Base-by-base conservation (phyloP, 768 basidiomycete genomes). In the Ramaria sp. region DNA sequence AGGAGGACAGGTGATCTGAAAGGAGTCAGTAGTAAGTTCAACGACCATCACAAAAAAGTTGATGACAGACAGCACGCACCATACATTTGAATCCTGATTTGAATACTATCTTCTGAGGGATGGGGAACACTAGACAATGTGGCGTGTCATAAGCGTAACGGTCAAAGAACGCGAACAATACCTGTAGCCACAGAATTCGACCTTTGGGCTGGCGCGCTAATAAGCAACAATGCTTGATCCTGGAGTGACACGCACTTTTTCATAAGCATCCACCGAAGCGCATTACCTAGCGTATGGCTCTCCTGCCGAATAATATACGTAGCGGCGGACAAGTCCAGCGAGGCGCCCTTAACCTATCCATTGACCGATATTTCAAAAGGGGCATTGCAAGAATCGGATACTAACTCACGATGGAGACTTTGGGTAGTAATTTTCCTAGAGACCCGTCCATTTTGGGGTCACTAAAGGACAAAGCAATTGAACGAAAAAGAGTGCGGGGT, bases 21-120 rank as follows among this genome's bases (percentile, higher is more conserved):
- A 1, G 11, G 27, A 15, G 34, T 33, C 31, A 38, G 24, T 24
- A 38, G 20, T 17, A 1, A 17, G 33, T 20, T 31, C 19, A 41
- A 52, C 24, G 24, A 34, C 30, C 9, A n/a, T 13, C 41, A 17
- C n/a, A n/a, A 48, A 41, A 46, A 37, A 9, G 27, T 31, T 12
- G 22, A 54, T 47, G 38, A 17, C 59, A 4, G 17, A 24, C 20
- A 3, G 4, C 27, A 76, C 92, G 60, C 64, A 97, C 93, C 93
- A 63, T 97, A 96, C 95, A 98, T 98, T 80, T 98, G 95, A 59
- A 98, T 91, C n/a, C 96, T 88, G 27, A 98, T 73, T 65, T 97
- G 90, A 64, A 99, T 96, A 63, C 88, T 84, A 63, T 91, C 88
- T 74, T 99, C 96, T 10, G 95, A 96, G 3, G 96, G 96, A 74